Percentiles rank a stretch among this genome's conserved stretches.
Evolutionary conservation across 2,329 filamentous ascomycete species (phyloP).

Genomic region (Zymoseptoria crescenta): DNA sequence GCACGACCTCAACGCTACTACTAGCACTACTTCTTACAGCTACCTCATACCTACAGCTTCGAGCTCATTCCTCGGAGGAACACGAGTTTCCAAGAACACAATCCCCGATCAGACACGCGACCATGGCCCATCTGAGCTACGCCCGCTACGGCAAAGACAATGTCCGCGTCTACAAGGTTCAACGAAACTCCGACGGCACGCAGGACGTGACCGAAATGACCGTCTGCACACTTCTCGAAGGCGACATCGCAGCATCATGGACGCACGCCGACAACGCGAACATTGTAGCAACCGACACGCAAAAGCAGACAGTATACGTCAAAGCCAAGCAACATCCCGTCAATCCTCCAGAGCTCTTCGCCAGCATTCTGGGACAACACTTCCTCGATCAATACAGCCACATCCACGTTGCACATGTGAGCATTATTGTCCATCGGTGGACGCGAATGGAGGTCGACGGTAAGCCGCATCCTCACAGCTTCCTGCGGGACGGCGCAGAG

Average conservation of each 20-base stretch:
- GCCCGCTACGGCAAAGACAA: constrained; percentile 94
- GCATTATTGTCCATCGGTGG: constrained; percentile 82
- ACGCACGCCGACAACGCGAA: constrained; percentile 90
- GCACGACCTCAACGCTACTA: neutral
- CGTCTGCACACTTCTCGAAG: constrained; percentile 84
- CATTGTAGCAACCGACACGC: constrained; percentile 91
- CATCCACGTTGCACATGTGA: constrained; percentile 77
- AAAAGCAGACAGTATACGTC: constrained; percentile 90
- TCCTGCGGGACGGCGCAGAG: constrained; percentile 82
- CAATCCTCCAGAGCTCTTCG: constrained; percentile 87
- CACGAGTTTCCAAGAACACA: neutral
- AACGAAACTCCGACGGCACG: constrained; percentile 67
- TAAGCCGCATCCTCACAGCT: constrained; percentile 88
- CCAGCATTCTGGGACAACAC: constrained; percentile 74
- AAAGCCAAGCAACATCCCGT: constrained; percentile 89
- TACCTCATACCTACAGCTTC: neutral
- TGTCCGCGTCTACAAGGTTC: constrained; percentile 93
- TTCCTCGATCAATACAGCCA: constrained; percentile 83
- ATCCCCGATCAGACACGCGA: constrained; percentile 5
- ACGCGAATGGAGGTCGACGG: constrained; percentile 80
- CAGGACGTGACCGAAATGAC: constrained; percentile 94
- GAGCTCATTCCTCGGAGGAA: neutral
- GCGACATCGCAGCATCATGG: constrained; percentile 83
- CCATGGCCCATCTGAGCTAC: constrained; percentile 42
- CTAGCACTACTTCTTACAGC: neutral